These are phyloP conservation scores for Cucumis sativus DNA, from an alignment of 306 rosid genomes.

Conservation along the genomic window Cucumber_9930_V3 NC_026656.2:3053501-3054000, in stretches of 20 bases:
- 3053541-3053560: constrained; percentile 63
- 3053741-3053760: constrained; percentile 57
- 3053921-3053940: too few species aligned
- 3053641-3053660: constrained; percentile 58
- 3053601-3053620: constrained; percentile 78
- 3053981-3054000: too few species aligned
- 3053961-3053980: too few species aligned
- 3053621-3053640: constrained; percentile 58
- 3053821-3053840: too few species aligned
- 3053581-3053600: constrained; percentile 66
- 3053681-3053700: constrained; percentile 54
- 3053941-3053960: too few species aligned
- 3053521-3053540: constrained; percentile 77
- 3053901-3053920: too few species aligned
- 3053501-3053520: constrained; percentile 71
- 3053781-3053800: too few species aligned
- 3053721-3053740: constrained; percentile 69
- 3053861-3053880: too few species aligned
- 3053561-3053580: constrained; percentile 71
- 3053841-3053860: too few species aligned
- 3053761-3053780: constrained; percentile 27
- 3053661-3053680: constrained; percentile 50
- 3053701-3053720: constrained; percentile 51
- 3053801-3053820: too few species aligned
- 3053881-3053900: too few species aligned